A percentile compares a stretch with the other conserved stretches of the same genome.
These are phyloP conservation scores for Globisporangium lucens DNA, from an alignment of 352 stramenopile species.

Conservation along the genomic window DNA sequence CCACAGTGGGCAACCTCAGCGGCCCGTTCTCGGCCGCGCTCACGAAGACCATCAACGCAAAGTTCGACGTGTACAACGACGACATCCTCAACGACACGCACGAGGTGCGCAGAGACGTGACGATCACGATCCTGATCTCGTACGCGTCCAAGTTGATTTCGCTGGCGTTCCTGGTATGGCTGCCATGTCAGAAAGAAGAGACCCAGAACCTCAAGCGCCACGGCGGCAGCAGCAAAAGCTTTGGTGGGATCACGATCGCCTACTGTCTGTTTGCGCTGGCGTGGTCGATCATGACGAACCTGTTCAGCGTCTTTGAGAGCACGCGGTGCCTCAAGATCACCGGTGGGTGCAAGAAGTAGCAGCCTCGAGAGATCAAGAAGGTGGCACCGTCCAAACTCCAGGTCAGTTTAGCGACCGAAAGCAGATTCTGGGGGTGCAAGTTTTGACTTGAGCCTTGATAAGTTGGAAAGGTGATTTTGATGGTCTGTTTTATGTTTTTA, in stretches of 20 bases:
- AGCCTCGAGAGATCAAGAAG: no score
- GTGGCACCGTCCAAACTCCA: no score
- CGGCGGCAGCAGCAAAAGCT: not conserved
- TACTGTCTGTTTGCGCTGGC: not conserved
- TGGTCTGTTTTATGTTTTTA: no score
- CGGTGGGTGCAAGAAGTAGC: not conserved
- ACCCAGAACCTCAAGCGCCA: not conserved
- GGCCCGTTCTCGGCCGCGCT: not conserved
- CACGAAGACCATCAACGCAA: not conserved
- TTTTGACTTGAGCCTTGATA: no score
- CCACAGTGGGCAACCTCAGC: not conserved
- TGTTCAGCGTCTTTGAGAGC: slow-evolving; percentile 1
- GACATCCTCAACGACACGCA: not conserved
- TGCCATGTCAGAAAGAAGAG: not conserved
- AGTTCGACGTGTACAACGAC: not conserved
- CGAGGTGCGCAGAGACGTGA: not conserved
- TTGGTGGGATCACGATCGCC: not conserved
- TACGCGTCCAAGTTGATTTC: not conserved
- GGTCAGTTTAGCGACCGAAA: no score
- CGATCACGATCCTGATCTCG: not conserved
- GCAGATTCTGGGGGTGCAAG: no score
- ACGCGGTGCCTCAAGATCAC: not conserved
- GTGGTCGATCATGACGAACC: not conserved
- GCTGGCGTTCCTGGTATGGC: not conserved
- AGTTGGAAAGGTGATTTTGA: not conserved